Percentiles rank a stretch among this genome's conserved stretches.
These are phyloP conservation scores for Ceriops zippeliana DNA, from an alignment of 345 rosid species.

Conservation along the genomic window DNA sequence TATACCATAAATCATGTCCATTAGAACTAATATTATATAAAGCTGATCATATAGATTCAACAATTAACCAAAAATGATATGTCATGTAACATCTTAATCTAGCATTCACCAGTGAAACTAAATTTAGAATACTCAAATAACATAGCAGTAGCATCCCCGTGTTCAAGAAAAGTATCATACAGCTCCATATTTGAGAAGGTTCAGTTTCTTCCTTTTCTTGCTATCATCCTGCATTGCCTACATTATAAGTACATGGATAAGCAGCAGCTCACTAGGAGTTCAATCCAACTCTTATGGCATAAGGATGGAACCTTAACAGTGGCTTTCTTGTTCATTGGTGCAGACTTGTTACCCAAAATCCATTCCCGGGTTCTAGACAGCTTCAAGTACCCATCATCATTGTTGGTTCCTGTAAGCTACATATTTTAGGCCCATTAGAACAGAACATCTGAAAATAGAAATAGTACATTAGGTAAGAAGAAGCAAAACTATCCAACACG, in stretches of 20 bases:
- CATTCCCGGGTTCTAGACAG: conserved; percentile 65
- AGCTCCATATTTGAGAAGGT: conserved; percentile 85
- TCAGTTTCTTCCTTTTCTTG: conserved; percentile 78
- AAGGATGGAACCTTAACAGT: conserved; percentile 48
- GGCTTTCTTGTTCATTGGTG: conserved; percentile 74
- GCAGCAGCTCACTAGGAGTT: neutral
- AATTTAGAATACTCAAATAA: neutral
- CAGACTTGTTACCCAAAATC: conserved; percentile 58
- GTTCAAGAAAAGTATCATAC: conserved; percentile 50
- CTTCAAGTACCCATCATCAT: conserved; percentile 68
- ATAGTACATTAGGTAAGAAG: neutral
- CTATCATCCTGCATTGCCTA: conserved; percentile 75
- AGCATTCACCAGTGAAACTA: neutral
- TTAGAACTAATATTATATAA: neutral
- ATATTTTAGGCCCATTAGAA: conserved; percentile 7
- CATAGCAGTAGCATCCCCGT: conserved; percentile 3
- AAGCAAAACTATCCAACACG: neutral
- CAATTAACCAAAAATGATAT: neutral
- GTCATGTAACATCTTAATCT: neutral
- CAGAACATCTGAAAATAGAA: neutral
- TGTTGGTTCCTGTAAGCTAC: conserved; percentile 38
- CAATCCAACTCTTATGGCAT: neutral
- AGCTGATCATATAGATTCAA: too few species aligned
- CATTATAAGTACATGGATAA: conserved; percentile 17
- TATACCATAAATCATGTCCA: neutral